These are phyloP conservation scores for Carallia brachiata DNA, from an alignment of 345 rosid genomes.

Conservation along the genomic window DNA sequence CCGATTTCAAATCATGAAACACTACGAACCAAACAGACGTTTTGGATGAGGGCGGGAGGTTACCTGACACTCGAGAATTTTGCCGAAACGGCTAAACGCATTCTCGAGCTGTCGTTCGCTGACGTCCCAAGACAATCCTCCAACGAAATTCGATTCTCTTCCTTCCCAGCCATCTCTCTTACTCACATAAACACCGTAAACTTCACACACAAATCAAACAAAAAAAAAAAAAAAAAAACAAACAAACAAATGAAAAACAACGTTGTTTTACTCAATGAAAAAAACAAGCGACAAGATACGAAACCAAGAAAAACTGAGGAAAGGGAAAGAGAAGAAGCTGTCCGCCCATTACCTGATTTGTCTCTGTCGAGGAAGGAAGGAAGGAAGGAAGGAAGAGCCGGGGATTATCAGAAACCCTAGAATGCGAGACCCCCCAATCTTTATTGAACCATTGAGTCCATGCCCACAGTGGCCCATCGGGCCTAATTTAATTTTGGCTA, in stretches of 20 bases:
- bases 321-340: not conserved
- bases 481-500: no score
- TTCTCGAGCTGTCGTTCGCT: slow-evolving; percentile 82
- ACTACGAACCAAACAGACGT: no score
- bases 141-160: slow-evolving; percentile 86
- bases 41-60: not conserved
- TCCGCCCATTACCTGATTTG: not conserved
- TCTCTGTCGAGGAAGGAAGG: not conserved
- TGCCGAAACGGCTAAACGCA: slow-evolving; percentile 80
- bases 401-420: no score
- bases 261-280: not conserved
- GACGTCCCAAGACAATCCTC: slow-evolving; percentile 85
- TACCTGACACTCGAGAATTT: slow-evolving; percentile 86
- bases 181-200: not conserved
- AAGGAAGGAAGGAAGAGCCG: no score
- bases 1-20: no score
- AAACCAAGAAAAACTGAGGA: not conserved
- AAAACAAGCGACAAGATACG: not conserved
- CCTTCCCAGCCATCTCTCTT: slow-evolving; percentile 65
- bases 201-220: no score
- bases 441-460: no score
- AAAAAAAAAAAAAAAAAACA: not conserved
- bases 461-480: no score
- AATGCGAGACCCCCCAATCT: no score
- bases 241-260: not conserved